Evolutionary conservation across 768 basidiomycete species (phyloP).

Genomic region (Lactifluus rugatus): DNA sequence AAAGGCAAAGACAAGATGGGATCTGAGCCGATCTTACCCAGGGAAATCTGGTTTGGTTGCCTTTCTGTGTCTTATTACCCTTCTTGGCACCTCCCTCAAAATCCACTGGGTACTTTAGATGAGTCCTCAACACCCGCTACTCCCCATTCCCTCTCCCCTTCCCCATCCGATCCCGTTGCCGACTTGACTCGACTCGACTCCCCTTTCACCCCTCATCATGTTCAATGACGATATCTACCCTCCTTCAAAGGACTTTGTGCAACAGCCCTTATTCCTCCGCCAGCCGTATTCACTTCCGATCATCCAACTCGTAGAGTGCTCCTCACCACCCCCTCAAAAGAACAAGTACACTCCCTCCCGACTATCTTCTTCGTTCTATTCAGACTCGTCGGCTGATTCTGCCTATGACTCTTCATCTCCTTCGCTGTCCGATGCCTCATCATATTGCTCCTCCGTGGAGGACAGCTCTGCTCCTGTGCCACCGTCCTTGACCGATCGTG

Average conservation of each 20-base stretch:
- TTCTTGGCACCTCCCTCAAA: slow-evolving; percentile 18
- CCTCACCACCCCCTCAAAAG: slow-evolving; percentile 21
- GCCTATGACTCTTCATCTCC: slow-evolving; percentile 37
- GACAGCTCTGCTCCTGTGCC: slow-evolving; percentile 18
- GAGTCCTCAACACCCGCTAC: not conserved
- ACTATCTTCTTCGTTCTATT: slow-evolving; percentile 23
- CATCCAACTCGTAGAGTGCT: slow-evolving; percentile 21
- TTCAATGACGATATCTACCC: slow-evolving; percentile 18
- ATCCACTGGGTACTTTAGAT: slow-evolving; percentile 11
- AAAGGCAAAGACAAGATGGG: slow-evolving; percentile 11
- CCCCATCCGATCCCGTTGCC: slow-evolving; percentile 9
- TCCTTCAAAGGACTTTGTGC: slow-evolving; percentile 7
- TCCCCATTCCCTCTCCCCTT: not conserved
- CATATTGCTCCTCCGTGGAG: slow-evolving; percentile 64
- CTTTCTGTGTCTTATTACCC: slow-evolving; percentile 12
- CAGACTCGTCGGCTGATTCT: slow-evolving; percentile 18
- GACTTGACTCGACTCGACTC: not conserved
- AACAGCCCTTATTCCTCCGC: slow-evolving; percentile 19
- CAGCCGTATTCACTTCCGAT: slow-evolving; percentile 17
- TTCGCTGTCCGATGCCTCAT: slow-evolving; percentile 39
- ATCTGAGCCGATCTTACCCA: slow-evolving; percentile 16
- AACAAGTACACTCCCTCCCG: slow-evolving; percentile 23
- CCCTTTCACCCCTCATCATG: slow-evolving; percentile 17
- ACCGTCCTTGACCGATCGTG: slow-evolving; percentile 8
- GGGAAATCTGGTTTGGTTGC: slow-evolving; percentile 11